Evolutionary conservation across 768 basidiomycete genomes (phyloP), one percentile per base, ranked within the genome.

Genomic region (Mrakia frigida): DNA sequence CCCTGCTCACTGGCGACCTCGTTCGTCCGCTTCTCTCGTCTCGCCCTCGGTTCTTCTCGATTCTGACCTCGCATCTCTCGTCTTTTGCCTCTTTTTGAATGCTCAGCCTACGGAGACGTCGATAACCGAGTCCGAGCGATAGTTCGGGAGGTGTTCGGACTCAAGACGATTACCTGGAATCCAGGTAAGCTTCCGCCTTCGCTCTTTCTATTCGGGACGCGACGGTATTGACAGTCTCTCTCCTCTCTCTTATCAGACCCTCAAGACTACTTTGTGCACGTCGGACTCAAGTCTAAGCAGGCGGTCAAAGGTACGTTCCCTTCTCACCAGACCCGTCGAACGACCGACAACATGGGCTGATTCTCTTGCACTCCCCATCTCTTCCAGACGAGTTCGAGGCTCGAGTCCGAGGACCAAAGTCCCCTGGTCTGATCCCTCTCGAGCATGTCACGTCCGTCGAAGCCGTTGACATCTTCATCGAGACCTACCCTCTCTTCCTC

Each of bases 91-190:
- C 56, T 28, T 56, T 25, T 14, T 18, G 33, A 43, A 33, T 23
- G 69, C 6, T 52, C 56, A 56, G 56, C 65, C 6, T 68, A 68
- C 56, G 80, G 78, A 16, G 77, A 80, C 43, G 77, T 79, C 63
- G 95, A 98, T 81, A 87, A 87, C 83, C 88, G 95, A 61, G 92
- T 96, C 46, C 86, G 88, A 53, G 89, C 93, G 5, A 92, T 98
- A 80, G 95, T 94, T 39, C 86, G 87, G 81, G 89, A 92, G 81
- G 90, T 94, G 43, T 94, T 97, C 81, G 93, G 92, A 37, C 83
- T 98, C 79, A 86, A 86, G 33, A 91, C 92, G 23, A 87, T 95
- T 74, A 84, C 92, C 79, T 98, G 95, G 95, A 94, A 96, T 83
- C 88, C 65, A 18, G 56, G 56, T 56, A 2, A 25, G 56, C 16